These are phyloP conservation scores for Pleochaeta shiraiana DNA, from an alignment of 2,329 filamentous ascomycete genomes.

Conservation along the genomic window DNA sequence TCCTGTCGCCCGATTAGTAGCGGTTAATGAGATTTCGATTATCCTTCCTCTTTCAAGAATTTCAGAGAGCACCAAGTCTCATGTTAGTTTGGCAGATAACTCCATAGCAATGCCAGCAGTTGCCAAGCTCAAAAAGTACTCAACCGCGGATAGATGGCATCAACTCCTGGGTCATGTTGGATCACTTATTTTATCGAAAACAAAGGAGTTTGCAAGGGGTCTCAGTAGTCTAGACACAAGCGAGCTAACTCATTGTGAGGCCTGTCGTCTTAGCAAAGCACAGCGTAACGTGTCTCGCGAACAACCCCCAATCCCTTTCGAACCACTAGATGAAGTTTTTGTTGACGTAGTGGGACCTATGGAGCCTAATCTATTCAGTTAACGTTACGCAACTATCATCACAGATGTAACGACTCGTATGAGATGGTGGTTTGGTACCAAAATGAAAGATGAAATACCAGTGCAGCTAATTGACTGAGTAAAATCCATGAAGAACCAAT, in stretches of 20 bases:
- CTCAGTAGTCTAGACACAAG: background rate
- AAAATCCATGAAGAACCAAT: background rate
- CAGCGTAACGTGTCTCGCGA: background rate
- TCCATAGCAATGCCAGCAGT: background rate
- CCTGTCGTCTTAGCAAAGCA: constrained; percentile 1
- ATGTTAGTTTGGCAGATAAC: background rate
- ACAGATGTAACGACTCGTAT: constrained; percentile 1
- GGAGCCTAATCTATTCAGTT: background rate
- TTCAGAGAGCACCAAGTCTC: background rate
- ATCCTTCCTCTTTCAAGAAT: background rate
- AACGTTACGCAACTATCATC: background rate
- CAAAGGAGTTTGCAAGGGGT: background rate
- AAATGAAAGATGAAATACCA: background rate
- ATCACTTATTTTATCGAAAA: background rate
- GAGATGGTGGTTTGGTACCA: background rate
- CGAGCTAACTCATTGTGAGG: background rate
- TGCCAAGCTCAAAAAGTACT: background rate
- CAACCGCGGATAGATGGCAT: constrained; percentile 1
- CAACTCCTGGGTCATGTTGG: background rate
- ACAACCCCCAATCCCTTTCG: background rate
- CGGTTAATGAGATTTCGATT: background rate
- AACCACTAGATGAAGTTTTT: constrained; percentile 1
- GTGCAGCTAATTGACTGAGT: background rate
- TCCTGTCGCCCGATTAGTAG: background rate
- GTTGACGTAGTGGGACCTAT: background rate